Base-by-base conservation (phyloP, 129 eudicot genomes). In the Lactuca sativa region DNA sequence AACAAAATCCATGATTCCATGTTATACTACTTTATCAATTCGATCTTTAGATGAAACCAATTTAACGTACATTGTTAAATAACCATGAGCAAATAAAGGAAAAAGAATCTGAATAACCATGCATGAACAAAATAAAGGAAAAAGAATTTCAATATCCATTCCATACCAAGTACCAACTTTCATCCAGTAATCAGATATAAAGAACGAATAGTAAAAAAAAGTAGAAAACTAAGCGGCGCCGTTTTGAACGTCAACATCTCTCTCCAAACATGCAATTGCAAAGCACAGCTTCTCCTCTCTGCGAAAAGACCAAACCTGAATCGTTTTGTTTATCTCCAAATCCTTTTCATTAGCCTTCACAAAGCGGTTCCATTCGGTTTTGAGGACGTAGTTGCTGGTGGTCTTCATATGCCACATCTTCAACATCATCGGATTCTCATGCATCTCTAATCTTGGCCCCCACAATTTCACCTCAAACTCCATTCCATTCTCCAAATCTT, bases 281-380 rank as follows among this genome's bases (percentile, higher is more conserved):
- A 67, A 34, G 25, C 34, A 52, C 62, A 67, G 5, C 15, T 16
- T 3, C 33, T 17, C 36, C 0, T 67, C 51, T 67, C 11, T 53
- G 0, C 72, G 48, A 67, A 52, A 67, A 18, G 72, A 67, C 72
- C 72, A 67, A 2, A 67, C 62, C 13, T 67, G 72, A 3, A 67
- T 38, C 41, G 0, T 34, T 6, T 51, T 17, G 6, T 6, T 53
- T 54, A 4, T 17, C 36, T 14, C 16, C 34, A 67, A 16, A 53
- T 52, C 61, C 32, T 67, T 2, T 0, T 9, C 3, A 7, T 56
- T 40, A 1, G 8, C 38, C 31, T 16, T 33, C 74, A 56, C 56
- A 56, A 69, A 69, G 5, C 17, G n/a, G 14, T 38, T 18, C 74
- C 74, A 69, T 0, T 69, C 18, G 5, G 55, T 69, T 54, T 56